Evolutionary conservation across 2,329 filamentous ascomycete genomes (phyloP).

Genomic region (Nigrospora sphaerica): DNA sequence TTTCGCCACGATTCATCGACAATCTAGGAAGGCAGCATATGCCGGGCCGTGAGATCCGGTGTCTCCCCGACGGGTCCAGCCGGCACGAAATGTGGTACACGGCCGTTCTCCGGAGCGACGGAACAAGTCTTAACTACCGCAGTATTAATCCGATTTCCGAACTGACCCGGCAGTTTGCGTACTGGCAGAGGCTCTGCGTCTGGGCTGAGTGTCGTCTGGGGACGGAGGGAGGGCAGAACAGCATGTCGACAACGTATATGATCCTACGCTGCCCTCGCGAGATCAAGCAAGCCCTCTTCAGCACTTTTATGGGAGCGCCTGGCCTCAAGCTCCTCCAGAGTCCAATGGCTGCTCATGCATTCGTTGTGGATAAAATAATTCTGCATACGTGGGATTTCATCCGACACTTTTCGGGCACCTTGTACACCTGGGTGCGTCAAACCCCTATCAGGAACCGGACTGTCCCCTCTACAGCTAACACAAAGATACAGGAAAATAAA

Average conservation of each 20-base stretch:
- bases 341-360: slow-evolving; percentile 4
- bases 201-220: slow-evolving; percentile 1
- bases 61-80: background rate
- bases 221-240: background rate
- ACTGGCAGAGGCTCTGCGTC: slow-evolving; percentile 2
- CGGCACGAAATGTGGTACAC: slow-evolving; percentile 4
- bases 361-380: slow-evolving; percentile 4
- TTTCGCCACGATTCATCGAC: slow-evolving; percentile 1
- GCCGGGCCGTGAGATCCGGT: slow-evolving; percentile 1
- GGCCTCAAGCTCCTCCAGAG: slow-evolving; percentile 4
- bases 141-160: background rate
- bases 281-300: background rate
- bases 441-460: background rate
- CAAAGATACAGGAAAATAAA: background rate
- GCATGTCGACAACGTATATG: slow-evolving; percentile 1
- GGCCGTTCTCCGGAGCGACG: slow-evolving; percentile 2
- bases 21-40: slow-evolving; percentile 4
- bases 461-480: background rate
- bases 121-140: background rate
- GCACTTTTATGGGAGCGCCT: background rate
- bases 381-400: slow-evolving; percentile 2
- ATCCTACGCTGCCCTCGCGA: slow-evolving; percentile 1
- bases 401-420: background rate
- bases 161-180: slow-evolving; percentile 1
- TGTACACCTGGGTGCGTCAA: slow-evolving; percentile 3